phyloP scores from a whole-genome alignment of 2,329 filamentous ascomycete genomes.

The Penicillium sp. region DNA sequence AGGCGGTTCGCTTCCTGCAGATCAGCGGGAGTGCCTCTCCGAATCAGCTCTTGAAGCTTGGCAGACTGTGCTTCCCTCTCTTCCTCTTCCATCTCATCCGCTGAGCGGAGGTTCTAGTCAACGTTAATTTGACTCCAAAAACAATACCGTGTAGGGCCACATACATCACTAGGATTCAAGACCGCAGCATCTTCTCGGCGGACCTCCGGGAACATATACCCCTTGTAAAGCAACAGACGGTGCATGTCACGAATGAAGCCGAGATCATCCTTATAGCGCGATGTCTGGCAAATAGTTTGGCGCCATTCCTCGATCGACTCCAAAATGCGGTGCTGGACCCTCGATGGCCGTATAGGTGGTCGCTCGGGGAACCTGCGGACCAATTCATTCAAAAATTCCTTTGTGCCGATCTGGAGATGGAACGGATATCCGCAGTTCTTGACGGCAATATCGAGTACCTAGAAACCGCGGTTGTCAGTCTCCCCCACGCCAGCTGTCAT shows the following conservation, averaged over 20 bases:
- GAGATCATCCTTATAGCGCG: slow-evolving; percentile 93
- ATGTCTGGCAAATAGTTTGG: slow-evolving; percentile 96
- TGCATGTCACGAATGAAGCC: slow-evolving; percentile 99
- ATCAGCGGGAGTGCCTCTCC: slow-evolving; percentile 85
- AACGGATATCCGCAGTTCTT: slow-evolving; percentile 99
- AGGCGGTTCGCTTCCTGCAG: slow-evolving; percentile 94
- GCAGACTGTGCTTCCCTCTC: slow-evolving; percentile 91
- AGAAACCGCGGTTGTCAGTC: slow-evolving; percentile 14
- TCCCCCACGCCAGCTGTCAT: slow-evolving; percentile 11
- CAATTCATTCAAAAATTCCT: slow-evolving; percentile 97
- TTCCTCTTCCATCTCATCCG: slow-evolving; percentile 98
- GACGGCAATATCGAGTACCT: slow-evolving; percentile 95
- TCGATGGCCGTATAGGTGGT: slow-evolving; percentile 77
- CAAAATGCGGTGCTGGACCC: slow-evolving; percentile 88
- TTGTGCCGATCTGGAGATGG: slow-evolving; percentile 96
- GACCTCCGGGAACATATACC: slow-evolving; percentile 91
- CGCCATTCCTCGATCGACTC: slow-evolving; percentile 98
- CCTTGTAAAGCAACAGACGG: slow-evolving; percentile 89
- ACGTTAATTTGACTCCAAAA: slow-evolving; percentile 27
- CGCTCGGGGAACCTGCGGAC: slow-evolving; percentile 93
- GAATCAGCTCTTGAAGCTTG: slow-evolving; percentile 96
- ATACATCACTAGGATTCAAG: slow-evolving; percentile 91
- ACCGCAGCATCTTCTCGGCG: slow-evolving; percentile 92
- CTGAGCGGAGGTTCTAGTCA: slow-evolving; percentile 81
- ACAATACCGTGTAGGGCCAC: slow-evolving; percentile 36